Conservation (phyloP, 2,329 filamentous ascomycete species). For the Orbilia blumenaviensis region DNA sequence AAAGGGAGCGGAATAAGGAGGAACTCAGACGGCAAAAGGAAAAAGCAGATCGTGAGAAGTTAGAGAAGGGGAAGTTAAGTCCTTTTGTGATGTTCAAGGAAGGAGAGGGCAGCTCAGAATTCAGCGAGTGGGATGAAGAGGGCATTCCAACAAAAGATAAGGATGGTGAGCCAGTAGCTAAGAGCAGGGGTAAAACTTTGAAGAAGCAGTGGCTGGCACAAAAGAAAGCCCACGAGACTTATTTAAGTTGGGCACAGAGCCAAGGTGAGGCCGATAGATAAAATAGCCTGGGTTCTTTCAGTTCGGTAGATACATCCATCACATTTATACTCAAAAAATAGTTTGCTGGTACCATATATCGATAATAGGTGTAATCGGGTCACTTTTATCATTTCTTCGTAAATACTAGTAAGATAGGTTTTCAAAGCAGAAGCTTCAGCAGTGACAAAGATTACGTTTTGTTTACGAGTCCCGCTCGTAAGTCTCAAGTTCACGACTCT, state of each 20-base stretch:
- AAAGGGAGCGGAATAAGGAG: constrained; percentile 68
- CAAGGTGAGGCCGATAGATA: constrained; percentile 46
- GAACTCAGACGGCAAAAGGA: constrained; percentile 59
- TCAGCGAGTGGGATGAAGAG: constrained; percentile 81
- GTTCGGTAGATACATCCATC: not conserved
- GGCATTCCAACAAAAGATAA: constrained; percentile 81
- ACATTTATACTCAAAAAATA: not conserved
- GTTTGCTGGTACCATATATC: too few relatives aligned
- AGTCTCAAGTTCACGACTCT: not conserved
- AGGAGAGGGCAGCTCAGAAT: constrained; percentile 66
- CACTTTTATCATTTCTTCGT: too few relatives aligned
- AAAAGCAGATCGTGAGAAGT: constrained; percentile 64
- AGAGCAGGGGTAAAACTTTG: constrained; percentile 81
- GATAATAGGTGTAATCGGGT: too few relatives aligned
- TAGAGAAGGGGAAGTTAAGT: constrained; percentile 68
- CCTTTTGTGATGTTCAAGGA: constrained; percentile 65
- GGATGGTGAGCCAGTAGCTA: constrained; percentile 80
- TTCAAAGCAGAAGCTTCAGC: too few relatives aligned
- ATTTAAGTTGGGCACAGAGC: constrained; percentile 37
- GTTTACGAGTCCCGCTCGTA: not conserved
- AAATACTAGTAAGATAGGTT: too few relatives aligned
- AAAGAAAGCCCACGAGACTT: constrained; percentile 82
- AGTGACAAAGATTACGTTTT: too few relatives aligned
- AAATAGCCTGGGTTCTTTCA: not conserved
- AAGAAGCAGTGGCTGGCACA: constrained; percentile 90